phyloP scores from a whole-genome alignment of 257 asterid species.

The Penstemon barbatus region DNA sequence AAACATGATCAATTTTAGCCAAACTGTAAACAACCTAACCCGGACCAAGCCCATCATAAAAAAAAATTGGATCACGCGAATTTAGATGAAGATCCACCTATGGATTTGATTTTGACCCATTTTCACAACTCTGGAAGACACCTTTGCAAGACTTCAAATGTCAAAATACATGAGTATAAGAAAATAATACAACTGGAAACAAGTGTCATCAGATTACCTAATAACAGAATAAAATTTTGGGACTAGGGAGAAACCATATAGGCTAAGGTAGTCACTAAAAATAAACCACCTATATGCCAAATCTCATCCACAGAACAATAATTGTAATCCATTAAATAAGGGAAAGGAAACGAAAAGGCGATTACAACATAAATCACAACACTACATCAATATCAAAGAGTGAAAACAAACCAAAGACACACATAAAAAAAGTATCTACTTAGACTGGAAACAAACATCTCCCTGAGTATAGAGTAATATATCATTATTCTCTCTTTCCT shows the following conservation, averaged over 20 bases:
- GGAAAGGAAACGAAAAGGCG: slow-evolving; percentile 8
- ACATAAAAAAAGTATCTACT: slow-evolving; percentile 35
- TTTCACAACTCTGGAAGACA: not conserved
- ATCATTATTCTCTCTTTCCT: slow-evolving; percentile 12
- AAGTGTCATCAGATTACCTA: too few species aligned
- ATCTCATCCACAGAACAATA: slow-evolving; percentile 34
- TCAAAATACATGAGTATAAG: not conserved
- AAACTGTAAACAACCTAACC: too few species aligned
- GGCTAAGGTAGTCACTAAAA: slow-evolving; percentile 37
- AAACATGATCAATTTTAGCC: too few species aligned
- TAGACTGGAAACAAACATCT: slow-evolving; percentile 30
- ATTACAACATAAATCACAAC: slow-evolving; percentile 37
- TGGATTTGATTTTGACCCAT: too few species aligned
- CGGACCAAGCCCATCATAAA: too few species aligned
- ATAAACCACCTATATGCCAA: slow-evolving; percentile 62
- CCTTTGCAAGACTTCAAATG: not conserved
- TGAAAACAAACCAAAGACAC: slow-evolving; percentile 34
- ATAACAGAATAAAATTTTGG: too few species aligned
- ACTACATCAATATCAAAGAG: slow-evolving; percentile 34
- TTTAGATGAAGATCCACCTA: too few species aligned
- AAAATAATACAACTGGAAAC: not conserved
- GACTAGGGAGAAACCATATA: not conserved
- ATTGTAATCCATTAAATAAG: slow-evolving; percentile 18
- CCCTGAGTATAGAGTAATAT: slow-evolving; percentile 4
- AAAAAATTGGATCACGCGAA: too few species aligned